These are phyloP conservation scores for Oleoguttula mirabilis DNA, from an alignment of 495 filamentous ascomycete species.

Conservation along the genomic window DNA sequence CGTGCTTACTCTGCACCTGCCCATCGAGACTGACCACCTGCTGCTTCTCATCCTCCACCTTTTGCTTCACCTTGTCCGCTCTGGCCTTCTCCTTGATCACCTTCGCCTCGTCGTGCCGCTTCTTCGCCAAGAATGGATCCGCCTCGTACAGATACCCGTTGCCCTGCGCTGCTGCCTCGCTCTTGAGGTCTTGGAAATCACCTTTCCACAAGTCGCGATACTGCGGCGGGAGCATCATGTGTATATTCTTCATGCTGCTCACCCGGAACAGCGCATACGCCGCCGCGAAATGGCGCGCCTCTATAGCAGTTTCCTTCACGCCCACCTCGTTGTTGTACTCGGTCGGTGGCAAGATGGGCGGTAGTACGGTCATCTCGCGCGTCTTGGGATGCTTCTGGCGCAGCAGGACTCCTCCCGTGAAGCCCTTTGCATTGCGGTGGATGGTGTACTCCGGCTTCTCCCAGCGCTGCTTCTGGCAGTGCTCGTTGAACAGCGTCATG, in stretches of 20 bases:
- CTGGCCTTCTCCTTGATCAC: conserved; percentile 58
- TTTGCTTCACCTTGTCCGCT: conserved; percentile 30
- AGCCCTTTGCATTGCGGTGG: conserved; percentile 46
- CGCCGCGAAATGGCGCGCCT: conserved; percentile 86
- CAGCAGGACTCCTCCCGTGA: conserved; percentile 66
- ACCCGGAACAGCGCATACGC: conserved; percentile 83
- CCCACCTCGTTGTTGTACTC: conserved; percentile 52
- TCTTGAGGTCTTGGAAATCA: conserved; percentile 67
- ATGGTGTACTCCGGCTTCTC: conserved; percentile 69
- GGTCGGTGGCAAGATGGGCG: conserved; percentile 63
- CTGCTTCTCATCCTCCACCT: conserved; percentile 24
- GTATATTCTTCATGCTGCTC: conserved; percentile 84
- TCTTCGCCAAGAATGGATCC: conserved; percentile 73
- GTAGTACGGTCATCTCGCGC: conserved; percentile 54
- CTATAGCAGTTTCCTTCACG: conserved; percentile 59
- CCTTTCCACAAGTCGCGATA: conserved; percentile 81
- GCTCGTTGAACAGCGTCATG: conserved; percentile 82
- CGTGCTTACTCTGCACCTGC: conserved; percentile 23
- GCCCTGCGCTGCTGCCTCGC: conserved; percentile 59
- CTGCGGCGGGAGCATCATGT: conserved; percentile 85
- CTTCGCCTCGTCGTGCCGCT: conserved; percentile 65
- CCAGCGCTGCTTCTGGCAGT: conserved; percentile 93
- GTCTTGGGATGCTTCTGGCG: conserved; percentile 74
- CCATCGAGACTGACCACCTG: conserved; percentile 28
- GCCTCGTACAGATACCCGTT: conserved; percentile 89